A percentile compares a stretch with the other conserved stretches of the same genome.
Evolutionary conservation across 768 basidiomycete genomes (phyloP).

Genomic region (Boletellus sp.): DNA sequence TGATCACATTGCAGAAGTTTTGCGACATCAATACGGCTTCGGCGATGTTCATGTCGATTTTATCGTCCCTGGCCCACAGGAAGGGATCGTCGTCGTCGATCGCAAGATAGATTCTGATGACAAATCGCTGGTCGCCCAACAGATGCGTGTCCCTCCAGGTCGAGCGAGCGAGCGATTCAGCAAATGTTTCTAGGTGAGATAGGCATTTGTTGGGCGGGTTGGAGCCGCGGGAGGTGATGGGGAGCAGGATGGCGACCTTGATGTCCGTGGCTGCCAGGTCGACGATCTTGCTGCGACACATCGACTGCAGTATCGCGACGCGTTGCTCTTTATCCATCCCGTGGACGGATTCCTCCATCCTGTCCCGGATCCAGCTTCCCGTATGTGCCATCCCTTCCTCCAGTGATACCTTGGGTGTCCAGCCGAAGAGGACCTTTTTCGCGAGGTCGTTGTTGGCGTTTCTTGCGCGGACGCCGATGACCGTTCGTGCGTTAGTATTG

Average conservation of each 20-base stretch:
- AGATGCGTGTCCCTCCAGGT: constrained; percentile 42
- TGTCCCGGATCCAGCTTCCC: constrained; percentile 42
- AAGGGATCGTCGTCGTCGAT: constrained; percentile 49
- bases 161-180: constrained; percentile 41
- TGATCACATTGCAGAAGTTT: constrained; percentile 37
- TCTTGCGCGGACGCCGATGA: constrained; percentile 49
- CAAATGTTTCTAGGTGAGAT: constrained; percentile 39
- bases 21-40: constrained; percentile 34
- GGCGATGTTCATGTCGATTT: constrained; percentile 28
- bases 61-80: constrained; percentile 25
- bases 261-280: constrained; percentile 32
- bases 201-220: constrained; percentile 37
- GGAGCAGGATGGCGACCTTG: constrained; percentile 52
- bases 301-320: constrained; percentile 14
- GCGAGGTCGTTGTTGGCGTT: constrained; percentile 49
- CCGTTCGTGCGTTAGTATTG: constrained; percentile 28
- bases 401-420: constrained; percentile 41
- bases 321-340: constrained; percentile 8
- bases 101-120: constrained; percentile 46
- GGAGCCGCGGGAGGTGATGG: constrained; percentile 51
- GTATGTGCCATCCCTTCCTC: constrained; percentile 48
- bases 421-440: constrained; percentile 29
- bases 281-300: constrained; percentile 38
- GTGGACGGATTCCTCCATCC: constrained; percentile 30
- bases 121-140: constrained; percentile 31